These are phyloP conservation scores for Pseudonectria buxi DNA, from an alignment of 2,329 filamentous ascomycete genomes.

Conservation along the genomic window DNA sequence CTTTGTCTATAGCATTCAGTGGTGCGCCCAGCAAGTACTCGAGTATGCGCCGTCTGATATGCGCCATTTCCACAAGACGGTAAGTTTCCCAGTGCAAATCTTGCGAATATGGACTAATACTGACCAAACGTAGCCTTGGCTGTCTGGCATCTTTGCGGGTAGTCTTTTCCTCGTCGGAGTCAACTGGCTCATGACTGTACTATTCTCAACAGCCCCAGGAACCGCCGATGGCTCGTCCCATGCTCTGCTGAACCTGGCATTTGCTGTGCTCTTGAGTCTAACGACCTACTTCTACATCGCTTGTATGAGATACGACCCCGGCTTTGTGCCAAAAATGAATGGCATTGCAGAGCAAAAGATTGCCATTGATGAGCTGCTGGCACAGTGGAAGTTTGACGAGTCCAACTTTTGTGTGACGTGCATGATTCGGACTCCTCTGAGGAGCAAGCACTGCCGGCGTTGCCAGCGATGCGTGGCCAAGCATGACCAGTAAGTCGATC, in stretches of 20 bases:
- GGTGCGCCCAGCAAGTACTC: conserved; percentile 68
- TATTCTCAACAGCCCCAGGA: conserved; percentile 15
- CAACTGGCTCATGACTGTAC: conserved; percentile 66
- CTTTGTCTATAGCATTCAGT: conserved; percentile 66
- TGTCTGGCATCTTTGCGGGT: conserved; percentile 87
- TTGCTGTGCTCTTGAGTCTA: conserved; percentile 55
- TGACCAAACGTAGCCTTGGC: conserved; percentile 59
- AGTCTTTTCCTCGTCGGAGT: conserved; percentile 75
- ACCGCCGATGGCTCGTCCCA: conserved; percentile 33
- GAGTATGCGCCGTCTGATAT: conserved; percentile 82
- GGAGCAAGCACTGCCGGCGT: conserved; percentile 91
- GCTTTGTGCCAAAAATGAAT: conserved; percentile 84
- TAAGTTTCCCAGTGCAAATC: conserved; percentile 35
- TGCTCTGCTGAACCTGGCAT: conserved; percentile 72
- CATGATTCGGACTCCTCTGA: conserved; percentile 86
- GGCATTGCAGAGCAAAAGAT: conserved; percentile 86
- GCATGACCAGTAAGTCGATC: conserved; percentile 75
- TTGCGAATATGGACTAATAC: neutral
- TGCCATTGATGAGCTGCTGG: conserved; percentile 80
- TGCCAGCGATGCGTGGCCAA: conserved; percentile 92
- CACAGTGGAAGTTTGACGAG: conserved; percentile 85
- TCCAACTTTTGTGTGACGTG: conserved; percentile 89
- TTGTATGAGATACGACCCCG: conserved; percentile 83
- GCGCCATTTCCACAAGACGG: conserved; percentile 83
- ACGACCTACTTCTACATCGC: conserved; percentile 82